Conservation (phyloP, 805 yeast genomes). For the Yamadazyma scolyti region DNA sequence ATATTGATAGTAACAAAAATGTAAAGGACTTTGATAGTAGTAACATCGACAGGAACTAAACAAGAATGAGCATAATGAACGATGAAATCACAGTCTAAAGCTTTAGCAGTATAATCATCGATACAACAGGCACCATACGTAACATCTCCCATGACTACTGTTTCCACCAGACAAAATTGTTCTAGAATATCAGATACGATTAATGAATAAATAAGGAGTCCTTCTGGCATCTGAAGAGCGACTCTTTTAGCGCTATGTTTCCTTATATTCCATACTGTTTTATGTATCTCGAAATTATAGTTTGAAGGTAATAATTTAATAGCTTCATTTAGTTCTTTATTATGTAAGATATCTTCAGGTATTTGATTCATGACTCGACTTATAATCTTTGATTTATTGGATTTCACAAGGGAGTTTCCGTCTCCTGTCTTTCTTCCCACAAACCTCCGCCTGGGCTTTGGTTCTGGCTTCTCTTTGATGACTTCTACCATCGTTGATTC, state of each 20-base stretch:
- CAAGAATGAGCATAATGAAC: slow-evolving; percentile 98
- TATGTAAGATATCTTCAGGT: slow-evolving; percentile 79
- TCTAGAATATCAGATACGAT: slow-evolving; percentile 89
- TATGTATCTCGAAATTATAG: slow-evolving; percentile 93
- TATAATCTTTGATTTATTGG: slow-evolving; percentile 28
- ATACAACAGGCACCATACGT: slow-evolving; percentile 98
- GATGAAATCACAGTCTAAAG: slow-evolving; percentile 89
- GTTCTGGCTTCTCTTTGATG: background rate
- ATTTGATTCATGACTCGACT: slow-evolving; percentile 78
- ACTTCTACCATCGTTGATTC: background rate
- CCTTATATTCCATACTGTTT: slow-evolving; percentile 88
- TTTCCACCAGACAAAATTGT: slow-evolving; percentile 84
- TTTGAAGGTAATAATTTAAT: slow-evolving; percentile 79
- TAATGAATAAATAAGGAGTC: slow-evolving; percentile 81
- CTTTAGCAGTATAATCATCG: slow-evolving; percentile 91
- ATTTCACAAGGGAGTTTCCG: slow-evolving; percentile 12
- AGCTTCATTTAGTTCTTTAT: slow-evolving; percentile 80
- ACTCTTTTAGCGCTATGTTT: slow-evolving; percentile 76
- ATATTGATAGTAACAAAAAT: slow-evolving; percentile 91
- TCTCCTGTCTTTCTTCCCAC: slow-evolving; percentile 47
- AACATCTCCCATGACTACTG: slow-evolving; percentile 96
- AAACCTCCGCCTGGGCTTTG: slow-evolving; percentile 45
- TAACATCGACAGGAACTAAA: slow-evolving; percentile 90
- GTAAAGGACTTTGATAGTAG: slow-evolving; percentile 86
- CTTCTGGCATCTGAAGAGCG: slow-evolving; percentile 97